Base-by-base conservation (phyloP, 2,329 filamentous ascomycete genomes). In the Pseudocercospora fijiensis region DNA sequence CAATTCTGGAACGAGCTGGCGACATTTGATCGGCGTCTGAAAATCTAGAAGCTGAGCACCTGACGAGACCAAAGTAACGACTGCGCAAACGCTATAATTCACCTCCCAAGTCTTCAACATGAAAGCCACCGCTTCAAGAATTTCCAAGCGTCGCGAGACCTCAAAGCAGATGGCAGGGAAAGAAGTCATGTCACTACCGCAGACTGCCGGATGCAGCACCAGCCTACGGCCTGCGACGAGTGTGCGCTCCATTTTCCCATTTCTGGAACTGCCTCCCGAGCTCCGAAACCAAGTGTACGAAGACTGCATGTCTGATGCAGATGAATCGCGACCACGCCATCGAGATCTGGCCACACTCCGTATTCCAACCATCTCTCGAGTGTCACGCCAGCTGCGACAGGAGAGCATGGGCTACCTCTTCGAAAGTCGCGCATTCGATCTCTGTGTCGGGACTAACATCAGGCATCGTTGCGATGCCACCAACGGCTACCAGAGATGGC, bases 391-490 rank as follows among this genome's bases (percentile, higher is more conserved):
- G 26, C 20, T 55, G 4, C 26, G 51, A 4, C 51, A 55, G 20
- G 51, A 55, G 26, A 27, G 53, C 22, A 53, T 53, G 49, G 49
- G 49, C 11, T 57, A 37, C 53, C 20, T 57, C 11, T 57, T 57
- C 18, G 53, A 37, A 10, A 43, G 22, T 22, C 24, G 53, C 4
- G 33, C n/a, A 4, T 57, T 57, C 11, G 53, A 37, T 37, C 28
- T 57, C 2, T 37, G 30, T 24, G 9, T 57, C 28, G 53, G 53
- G 9, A 37, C 53, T 2, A 57, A 57, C 26, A 20, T 57, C 27
- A 16, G 24, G 4, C 53, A 57, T 26, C 53, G 53, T 2, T 18
- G 22, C 10, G 49, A 27, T 8, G 49, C 49, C 6, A 26, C 16
- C 11, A 27, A n/a, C 10, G 8, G 8, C 8, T 53, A 53, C 22